phyloP scores from a whole-genome alignment of 352 stramenopile genomes.

The Aphanomyces euteiches region DNA sequence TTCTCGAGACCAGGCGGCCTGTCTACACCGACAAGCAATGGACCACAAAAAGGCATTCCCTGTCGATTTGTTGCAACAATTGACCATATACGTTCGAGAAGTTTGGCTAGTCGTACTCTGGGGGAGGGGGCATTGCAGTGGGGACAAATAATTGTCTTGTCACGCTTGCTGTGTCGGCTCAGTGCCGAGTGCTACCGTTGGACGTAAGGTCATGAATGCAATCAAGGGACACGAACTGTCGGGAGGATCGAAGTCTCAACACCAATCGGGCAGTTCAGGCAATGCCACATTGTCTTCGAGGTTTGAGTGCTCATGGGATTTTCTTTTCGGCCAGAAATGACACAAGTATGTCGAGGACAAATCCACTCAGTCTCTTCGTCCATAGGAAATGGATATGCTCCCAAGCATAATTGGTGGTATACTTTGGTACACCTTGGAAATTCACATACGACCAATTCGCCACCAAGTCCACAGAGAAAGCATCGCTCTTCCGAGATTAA shows the following conservation, averaged over 20 bases:
- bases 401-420: constrained; percentile 84
- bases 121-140: constrained; percentile 58
- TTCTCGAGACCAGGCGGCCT: constrained; percentile 27
- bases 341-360: constrained; percentile 75
- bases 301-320: constrained; percentile 35
- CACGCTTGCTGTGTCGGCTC: constrained; percentile 8
- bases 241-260: constrained; percentile 56
- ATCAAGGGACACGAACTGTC: constrained; percentile 38
- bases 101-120: constrained; percentile 70
- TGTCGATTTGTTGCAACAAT: constrained; percentile 82
- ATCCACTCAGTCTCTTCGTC: constrained; percentile 78
- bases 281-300: constrained; percentile 80
- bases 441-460: constrained; percentile 80
- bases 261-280: constrained; percentile 63
- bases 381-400: constrained; percentile 70
- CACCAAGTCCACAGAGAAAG: constrained; percentile 71
- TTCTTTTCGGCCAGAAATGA: constrained; percentile 58
- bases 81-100: constrained; percentile 80
- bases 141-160: constrained; percentile 61
- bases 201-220: background rate
- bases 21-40: constrained; percentile 61
- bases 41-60: constrained; percentile 74
- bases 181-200: constrained; percentile 12
- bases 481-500: constrained; percentile 73
- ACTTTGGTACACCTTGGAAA: constrained; percentile 79